phyloP scores from a whole-genome alignment of 306 rosid species.

The Mimosa bimucronata region DNA sequence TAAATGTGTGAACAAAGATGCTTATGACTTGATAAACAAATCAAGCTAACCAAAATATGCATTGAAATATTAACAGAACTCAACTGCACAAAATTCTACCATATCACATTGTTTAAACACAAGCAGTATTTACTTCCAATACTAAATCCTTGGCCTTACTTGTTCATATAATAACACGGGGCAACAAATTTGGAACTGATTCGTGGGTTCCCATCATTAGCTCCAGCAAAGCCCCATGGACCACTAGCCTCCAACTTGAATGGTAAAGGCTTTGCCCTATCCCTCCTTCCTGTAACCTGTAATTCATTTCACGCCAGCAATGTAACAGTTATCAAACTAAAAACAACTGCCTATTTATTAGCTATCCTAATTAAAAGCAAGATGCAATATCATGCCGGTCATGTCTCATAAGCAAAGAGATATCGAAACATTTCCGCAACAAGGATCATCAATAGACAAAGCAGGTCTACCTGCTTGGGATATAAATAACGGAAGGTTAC shows the following conservation, averaged over 20 bases:
- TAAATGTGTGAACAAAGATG: conserved; percentile 12
- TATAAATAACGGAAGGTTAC: conserved; percentile 5
- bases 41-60: conserved; percentile 8
- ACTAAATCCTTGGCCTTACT: conserved; percentile 54
- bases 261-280: conserved; percentile 90
- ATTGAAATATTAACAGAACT: neutral
- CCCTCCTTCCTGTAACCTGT: conserved; percentile 98
- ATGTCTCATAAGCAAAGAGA: neutral
- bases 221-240: conserved; percentile 90
- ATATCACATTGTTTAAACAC: neutral
- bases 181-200: conserved; percentile 91
- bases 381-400: neutral
- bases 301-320: conserved; percentile 35
- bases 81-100: conserved; percentile 7
- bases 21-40: neutral
- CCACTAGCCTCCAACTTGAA: conserved; percentile 80
- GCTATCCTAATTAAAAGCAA: too few species aligned
- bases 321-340: neutral
- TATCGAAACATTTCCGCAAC: neutral
- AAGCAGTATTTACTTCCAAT: conserved; percentile 18
- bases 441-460: neutral
- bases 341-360: too few species aligned
- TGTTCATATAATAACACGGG: conserved; percentile 82
- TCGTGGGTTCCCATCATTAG: conserved; percentile 87
- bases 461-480: neutral